Base-by-base conservation (phyloP, 371 early-diverging fungal species). In the Mortierella sp. region DNA sequence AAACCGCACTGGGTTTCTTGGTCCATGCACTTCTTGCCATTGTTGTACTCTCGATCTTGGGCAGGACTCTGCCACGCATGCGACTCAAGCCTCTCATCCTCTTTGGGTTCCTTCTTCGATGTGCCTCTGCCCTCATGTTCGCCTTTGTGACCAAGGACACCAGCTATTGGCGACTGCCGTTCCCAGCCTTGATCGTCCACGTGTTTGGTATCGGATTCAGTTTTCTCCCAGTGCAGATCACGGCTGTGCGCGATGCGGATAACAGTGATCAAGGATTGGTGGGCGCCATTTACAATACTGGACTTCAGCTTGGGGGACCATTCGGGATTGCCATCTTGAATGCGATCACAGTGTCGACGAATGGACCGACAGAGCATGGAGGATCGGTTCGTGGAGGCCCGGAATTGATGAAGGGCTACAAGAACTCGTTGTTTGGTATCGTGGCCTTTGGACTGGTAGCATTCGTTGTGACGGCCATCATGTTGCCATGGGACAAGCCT, bases 61-160 rank as follows among this genome's bases (percentile, higher is more conserved):
- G 67, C 13, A 58, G 64, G 5, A 27, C 58, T 29, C 24, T 73
- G 4, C 67, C 67, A 3, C 74, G 67, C 0, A 46, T 63, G 0
- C 41, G 46, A 0, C 53, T 67, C 43, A 67, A 67, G 54, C 63
- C 64, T 28, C 2, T 67, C 22, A 74, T 67, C 50, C 41, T 74
- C 8, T 21, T 41, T 2, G 76, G 64, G 0, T 63, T 67, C 46
- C 3, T 74, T 12, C 29, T 67, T 5, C 46, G 67, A 6, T 52
- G 52, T 10, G 49, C 31, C 17, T 41, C 79, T 2, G 68, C 61
- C 9, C n/a, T 64, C 8, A 47, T 64, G 47, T 62, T 82, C 24
- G 50, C 70, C 1, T 77, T 85, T 21, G 68, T 63, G 4, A 71
- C 66, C 7, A 71, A 82, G 17, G 74, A 82, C 29, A 81, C 79